A percentile compares a stretch with the other conserved stretches of the same genome.
phyloP scores from a whole-genome alignment of 169 alveolate species.

The Plasmodium blacklocki region DNA sequence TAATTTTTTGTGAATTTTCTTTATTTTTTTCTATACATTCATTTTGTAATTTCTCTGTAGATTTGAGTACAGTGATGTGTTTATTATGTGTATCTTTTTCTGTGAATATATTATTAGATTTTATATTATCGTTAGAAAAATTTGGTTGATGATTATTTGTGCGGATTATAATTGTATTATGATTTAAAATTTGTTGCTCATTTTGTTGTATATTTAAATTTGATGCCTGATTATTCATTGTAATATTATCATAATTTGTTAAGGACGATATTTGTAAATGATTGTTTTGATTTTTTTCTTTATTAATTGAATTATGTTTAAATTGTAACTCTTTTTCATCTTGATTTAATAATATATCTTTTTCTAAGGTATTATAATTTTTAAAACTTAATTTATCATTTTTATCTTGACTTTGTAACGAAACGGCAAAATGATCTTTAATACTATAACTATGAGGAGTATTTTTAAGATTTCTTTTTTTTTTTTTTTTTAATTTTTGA shows the following conservation, averaged over 20 bases:
- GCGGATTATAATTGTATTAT: background rate
- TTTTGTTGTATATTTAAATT: background rate
- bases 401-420: background rate
- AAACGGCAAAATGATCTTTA: background rate
- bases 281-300: background rate
- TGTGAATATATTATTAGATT: no score
- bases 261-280: no score
- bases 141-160: background rate
- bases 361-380: background rate
- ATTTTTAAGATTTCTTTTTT: background rate
- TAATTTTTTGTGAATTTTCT: slow-evolving; percentile 31
- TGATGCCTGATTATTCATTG: no score
- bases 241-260: no score
- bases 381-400: slow-evolving; percentile 13
- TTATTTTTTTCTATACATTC: slow-evolving; percentile 10
- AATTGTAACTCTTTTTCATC: background rate
- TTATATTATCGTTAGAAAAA: no score
- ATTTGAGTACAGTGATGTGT: no score
- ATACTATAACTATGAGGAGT: background rate
- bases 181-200: background rate
- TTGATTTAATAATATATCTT: background rate
- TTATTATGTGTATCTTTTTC: no score
- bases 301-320: background rate
- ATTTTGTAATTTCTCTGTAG: background rate
- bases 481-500: slow-evolving; percentile 4